Conservation (phyloP, 1,284 basidiomycete genomes). For the Taiwanofungus camphoratus region DNA sequence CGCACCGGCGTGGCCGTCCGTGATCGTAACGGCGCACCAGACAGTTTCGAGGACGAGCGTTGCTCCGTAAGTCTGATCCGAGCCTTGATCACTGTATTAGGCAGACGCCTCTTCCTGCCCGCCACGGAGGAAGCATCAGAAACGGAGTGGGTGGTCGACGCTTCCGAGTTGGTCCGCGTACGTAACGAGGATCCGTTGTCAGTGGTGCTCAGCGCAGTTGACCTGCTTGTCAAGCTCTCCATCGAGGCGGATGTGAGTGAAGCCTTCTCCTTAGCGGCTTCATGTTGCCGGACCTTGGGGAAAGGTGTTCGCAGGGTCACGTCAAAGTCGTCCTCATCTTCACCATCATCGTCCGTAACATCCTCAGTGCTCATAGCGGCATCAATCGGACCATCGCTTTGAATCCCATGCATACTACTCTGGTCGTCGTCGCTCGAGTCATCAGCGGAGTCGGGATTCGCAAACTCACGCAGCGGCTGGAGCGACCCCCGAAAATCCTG, state of each 20-base stretch:
- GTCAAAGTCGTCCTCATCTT: constrained; percentile 59
- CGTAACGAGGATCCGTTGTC: constrained; percentile 40
- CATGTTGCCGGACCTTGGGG: constrained; percentile 13
- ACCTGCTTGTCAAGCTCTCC: constrained; percentile 32
- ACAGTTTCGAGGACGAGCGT: constrained; percentile 11
- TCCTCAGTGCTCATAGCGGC: constrained; percentile 23
- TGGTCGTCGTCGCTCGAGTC: constrained; percentile 49
- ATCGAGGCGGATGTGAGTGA: constrained; percentile 29
- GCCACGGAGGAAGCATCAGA: constrained; percentile 19
- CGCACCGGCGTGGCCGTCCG: constrained; percentile 1
- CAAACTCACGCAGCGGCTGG: constrained; percentile 53
- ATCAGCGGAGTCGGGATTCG: constrained; percentile 50
- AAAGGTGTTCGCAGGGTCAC: constrained; percentile 60
- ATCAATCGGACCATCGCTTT: constrained; percentile 17
- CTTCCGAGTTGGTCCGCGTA: constrained; percentile 38
- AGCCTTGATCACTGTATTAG: constrained; percentile 10
- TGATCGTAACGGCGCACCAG: too few relatives aligned
- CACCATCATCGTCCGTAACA: constrained; percentile 27
- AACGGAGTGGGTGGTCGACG: constrained; percentile 28
- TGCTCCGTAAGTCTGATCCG: constrained; percentile 8
- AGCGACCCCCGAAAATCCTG: constrained; percentile 61
- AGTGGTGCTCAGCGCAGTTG: constrained; percentile 41
- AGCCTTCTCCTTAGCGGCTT: constrained; percentile 21
- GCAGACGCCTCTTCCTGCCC: constrained; percentile 24
- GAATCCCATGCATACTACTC: constrained; percentile 28